These are phyloP conservation scores for Nakazawaea laoshanensis DNA, from an alignment of 805 yeast genomes.

Conservation along the genomic window DNA sequence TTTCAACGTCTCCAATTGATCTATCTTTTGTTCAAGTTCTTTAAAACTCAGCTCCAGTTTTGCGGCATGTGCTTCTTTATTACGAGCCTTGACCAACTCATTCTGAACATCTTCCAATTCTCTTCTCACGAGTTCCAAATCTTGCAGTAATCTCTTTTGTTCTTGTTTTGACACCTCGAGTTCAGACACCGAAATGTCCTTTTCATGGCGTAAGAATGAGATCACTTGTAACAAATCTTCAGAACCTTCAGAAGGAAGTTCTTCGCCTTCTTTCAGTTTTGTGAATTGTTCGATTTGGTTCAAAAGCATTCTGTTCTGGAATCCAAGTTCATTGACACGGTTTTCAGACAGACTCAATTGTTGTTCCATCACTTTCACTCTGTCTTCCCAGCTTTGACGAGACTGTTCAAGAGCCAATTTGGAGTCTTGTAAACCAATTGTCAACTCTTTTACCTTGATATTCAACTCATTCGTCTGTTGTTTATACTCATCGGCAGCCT, in stretches of 20 bases:
- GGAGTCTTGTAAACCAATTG: conserved; percentile 25
- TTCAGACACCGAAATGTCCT: conserved; percentile 60
- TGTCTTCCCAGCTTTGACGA: conserved; percentile 37
- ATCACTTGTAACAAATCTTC: conserved; percentile 44
- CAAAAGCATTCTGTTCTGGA: conserved; percentile 62
- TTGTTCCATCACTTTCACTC: conserved; percentile 32
- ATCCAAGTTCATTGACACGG: conserved; percentile 45
- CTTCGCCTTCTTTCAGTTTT: conserved; percentile 10
- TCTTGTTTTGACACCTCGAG: conserved; percentile 46
- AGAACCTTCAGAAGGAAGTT: conserved; percentile 1
- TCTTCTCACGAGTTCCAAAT: conserved; percentile 33
- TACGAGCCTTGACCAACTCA: conserved; percentile 29
- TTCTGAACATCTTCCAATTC: conserved; percentile 46
- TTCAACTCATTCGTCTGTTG: conserved; percentile 15
- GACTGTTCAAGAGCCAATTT: conserved; percentile 24
- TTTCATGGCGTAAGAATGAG: conserved; percentile 60
- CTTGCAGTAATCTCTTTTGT: conserved; percentile 40
- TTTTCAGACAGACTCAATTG: conserved; percentile 35
- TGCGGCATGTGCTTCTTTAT: conserved; percentile 17
- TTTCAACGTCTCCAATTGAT: conserved; percentile 53
- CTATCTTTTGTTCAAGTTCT: conserved; percentile 41
- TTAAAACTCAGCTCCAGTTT: conserved; percentile 32
- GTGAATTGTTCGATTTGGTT: conserved; percentile 51
- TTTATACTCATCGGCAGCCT: conserved; percentile 18
- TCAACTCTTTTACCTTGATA: conserved; percentile 24